Evolutionary conservation across 306 rosid species (phyloP), one percentile per base, ranked within the genome.

Genomic region (Pterocarpus macrocarpus): DNA sequence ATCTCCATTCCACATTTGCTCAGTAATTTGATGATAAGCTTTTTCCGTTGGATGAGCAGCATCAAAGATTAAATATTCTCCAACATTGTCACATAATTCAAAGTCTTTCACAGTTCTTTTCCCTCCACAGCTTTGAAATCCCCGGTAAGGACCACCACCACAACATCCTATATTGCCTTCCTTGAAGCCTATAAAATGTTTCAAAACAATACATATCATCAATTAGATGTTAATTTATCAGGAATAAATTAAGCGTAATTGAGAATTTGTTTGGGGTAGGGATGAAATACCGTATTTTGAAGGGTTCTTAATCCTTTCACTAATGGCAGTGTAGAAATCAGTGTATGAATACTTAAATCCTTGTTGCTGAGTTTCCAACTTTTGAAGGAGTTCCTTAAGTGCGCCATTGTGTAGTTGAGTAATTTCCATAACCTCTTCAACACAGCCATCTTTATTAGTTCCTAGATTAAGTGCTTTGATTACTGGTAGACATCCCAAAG

Each of bases 131-230:
- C 77, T 88, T 1, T n/a, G 15, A 59, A 50, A 74, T 63, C 88
- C 90, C 85, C 88, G 88, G 47, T 78, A 82, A 2, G 78, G 82
- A 33, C 90, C 89, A 45, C 79, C 63, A 1, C 95, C 92, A 64
- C 90, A 87, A 5, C 95, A 89, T 67, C 71, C 92, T 14, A 4
- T 43, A 41, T 76, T 86, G 14, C 83, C 88, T 56, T 84, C 90
- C 69, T 84, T 87, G 59, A 91, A 77, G 1, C 88, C 89, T 87
- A 11, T 47, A 8, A 47, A 47, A 47, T 47, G 53, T 47, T 45
- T 45, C 50, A 38, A 43, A 43, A 43, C 7, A 1, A 43, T 1
- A 43, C 8, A 8, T 43, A 43, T 8, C 7, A 43, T 43, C 10
- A 43, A 43, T 43, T 43, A 0, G 6, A 4, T 38, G 41, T 38